Percentiles rank a stretch among this genome's conserved stretches.
Evolutionary conservation across 2,329 filamentous ascomycete genomes (phyloP).

Genomic region (Diaporthe sp.): DNA sequence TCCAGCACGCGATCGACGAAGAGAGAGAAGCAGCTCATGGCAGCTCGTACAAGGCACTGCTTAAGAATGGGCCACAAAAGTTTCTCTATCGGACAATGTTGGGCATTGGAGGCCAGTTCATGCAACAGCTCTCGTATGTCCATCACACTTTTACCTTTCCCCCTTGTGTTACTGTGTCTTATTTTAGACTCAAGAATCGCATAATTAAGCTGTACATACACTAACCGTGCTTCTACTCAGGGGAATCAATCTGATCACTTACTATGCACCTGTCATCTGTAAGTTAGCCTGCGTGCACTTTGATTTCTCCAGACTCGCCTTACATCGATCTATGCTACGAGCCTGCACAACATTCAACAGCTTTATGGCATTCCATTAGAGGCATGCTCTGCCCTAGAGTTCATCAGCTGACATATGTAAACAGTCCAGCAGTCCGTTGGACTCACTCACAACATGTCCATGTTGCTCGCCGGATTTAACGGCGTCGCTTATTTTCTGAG

Average conservation of each 20-base stretch:
- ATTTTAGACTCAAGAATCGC: slow-evolving; percentile 41
- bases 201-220: slow-evolving; percentile 46
- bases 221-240: slow-evolving; percentile 39
- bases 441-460: slow-evolving; percentile 65
- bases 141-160: not conserved
- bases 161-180: not conserved
- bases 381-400: slow-evolving; percentile 42
- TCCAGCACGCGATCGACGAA: slow-evolving; percentile 54
- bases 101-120: slow-evolving; percentile 46
- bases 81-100: slow-evolving; percentile 52
- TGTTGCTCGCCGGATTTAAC: slow-evolving; percentile 68
- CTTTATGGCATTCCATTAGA: slow-evolving; percentile 41
- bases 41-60: slow-evolving; percentile 50
- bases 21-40: slow-evolving; percentile 53
- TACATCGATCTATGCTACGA: not conserved
- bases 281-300: not conserved
- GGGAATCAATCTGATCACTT: slow-evolving; percentile 47
- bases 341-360: slow-evolving; percentile 44
- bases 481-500: slow-evolving; percentile 63
- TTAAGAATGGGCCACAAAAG: slow-evolving; percentile 51
- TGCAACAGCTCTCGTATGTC: slow-evolving; percentile 42
- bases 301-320: not conserved
- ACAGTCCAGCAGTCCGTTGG: slow-evolving; percentile 53
- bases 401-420: slow-evolving; percentile 44
- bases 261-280: slow-evolving; percentile 43